phyloP scores from a whole-genome alignment of 495 filamentous ascomycete species.

The Peziza echinospora region DNA sequence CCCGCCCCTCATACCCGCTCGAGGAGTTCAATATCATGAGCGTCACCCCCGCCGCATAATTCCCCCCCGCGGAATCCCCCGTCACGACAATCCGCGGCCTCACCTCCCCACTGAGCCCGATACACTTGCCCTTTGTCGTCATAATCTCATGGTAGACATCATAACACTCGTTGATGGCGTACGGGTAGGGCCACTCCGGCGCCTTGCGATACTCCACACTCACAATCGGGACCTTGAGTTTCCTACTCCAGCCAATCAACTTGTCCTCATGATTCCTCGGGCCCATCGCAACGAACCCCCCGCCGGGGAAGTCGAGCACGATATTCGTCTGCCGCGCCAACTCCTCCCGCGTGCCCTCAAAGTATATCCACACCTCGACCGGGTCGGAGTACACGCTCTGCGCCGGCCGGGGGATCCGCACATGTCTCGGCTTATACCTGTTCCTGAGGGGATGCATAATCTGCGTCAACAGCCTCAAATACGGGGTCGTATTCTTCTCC shows the following conservation, averaged over 20 bases:
- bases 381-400: conserved; percentile 63
- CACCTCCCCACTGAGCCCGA: conserved; percentile 55
- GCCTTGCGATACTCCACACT: conserved; percentile 90
- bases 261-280: conserved; percentile 83
- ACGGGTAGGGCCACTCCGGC: conserved; percentile 85
- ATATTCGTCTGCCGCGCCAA: conserved; percentile 55
- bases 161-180: conserved; percentile 87
- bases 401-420: conserved; percentile 60
- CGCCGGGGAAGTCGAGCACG: conserved; percentile 82
- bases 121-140: conserved; percentile 49
- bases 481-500: conserved; percentile 81
- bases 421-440: conserved; percentile 51
- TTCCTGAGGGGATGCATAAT: conserved; percentile 60
- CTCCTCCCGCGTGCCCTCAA: conserved; percentile 62
- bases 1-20: conserved; percentile 31
- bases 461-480: conserved; percentile 44
- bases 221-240: conserved; percentile 60
- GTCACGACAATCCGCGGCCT: conserved; percentile 58
- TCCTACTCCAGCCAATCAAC: conserved; percentile 70
- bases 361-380: conserved; percentile 79
- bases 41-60: conserved; percentile 58
- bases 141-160: conserved; percentile 77
- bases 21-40: conserved; percentile 71
- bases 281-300: conserved; percentile 89
- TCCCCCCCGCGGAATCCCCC: conserved; percentile 85